phyloP scores from a whole-genome alignment of 441 rosid species.

The Brassica hybrid region DNA sequence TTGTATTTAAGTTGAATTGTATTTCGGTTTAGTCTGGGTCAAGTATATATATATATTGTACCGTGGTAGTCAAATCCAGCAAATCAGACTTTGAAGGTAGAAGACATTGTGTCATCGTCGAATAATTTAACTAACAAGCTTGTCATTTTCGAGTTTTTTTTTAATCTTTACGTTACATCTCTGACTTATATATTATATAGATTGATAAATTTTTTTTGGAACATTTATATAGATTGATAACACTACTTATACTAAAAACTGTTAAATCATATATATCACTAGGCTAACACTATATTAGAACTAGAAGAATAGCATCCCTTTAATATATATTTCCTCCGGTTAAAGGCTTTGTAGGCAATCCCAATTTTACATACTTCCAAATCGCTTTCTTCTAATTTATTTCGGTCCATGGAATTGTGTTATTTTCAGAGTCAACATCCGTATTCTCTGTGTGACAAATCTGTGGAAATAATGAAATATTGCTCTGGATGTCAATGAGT shows the following conservation, averaged over 20 bases:
- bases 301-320: background rate
- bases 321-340: background rate
- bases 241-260: too few species aligned
- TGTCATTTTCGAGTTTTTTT: slow-evolving; percentile 5
- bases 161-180: background rate
- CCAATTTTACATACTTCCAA: background rate
- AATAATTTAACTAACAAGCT: background rate
- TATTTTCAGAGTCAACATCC: background rate
- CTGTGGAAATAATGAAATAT: background rate
- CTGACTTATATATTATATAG: background rate
- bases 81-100: slow-evolving; percentile 11
- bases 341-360: background rate
- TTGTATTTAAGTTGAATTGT: too few species aligned
- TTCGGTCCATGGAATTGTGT: background rate
- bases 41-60: too few species aligned
- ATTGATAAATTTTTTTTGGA: background rate
- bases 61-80: slow-evolving; percentile 12
- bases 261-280: background rate
- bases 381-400: background rate
- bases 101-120: background rate
- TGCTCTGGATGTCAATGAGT: background rate
- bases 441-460: background rate
- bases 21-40: too few species aligned
- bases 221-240: background rate
- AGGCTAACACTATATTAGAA: background rate